Percentiles rank a stretch among this genome's conserved stretches.
phyloP scores from a whole-genome alignment of 768 basidiomycete species.

The Russula griseocarnosa region DNA sequence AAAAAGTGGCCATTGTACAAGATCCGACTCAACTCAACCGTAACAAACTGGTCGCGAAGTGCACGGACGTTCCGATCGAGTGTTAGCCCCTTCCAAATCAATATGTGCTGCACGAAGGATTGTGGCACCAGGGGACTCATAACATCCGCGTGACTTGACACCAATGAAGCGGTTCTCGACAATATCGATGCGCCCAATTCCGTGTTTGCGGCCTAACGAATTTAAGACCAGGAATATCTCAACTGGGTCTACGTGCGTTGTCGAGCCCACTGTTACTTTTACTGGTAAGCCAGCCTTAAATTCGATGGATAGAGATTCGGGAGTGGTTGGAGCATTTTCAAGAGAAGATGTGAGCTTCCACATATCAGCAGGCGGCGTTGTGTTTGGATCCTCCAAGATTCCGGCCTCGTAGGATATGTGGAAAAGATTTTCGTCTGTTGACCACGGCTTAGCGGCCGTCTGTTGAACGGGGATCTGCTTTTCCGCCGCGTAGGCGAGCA shows the following conservation, averaged over 20 bases:
- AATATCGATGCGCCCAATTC: constrained; percentile 95
- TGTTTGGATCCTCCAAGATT: constrained; percentile 95
- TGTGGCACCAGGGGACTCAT: constrained; percentile 95
- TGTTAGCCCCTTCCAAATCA: constrained; percentile 97
- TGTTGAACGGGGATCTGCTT: constrained; percentile 91
- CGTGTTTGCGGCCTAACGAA: constrained; percentile 88
- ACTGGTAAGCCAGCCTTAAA: constrained; percentile 85
- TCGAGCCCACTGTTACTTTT: constrained; percentile 58
- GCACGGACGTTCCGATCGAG: constrained; percentile 95
- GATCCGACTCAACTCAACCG: constrained; percentile 82
- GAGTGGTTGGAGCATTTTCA: constrained; percentile 71
- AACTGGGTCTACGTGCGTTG: constrained; percentile 83
- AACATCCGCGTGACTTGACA: constrained; percentile 99
- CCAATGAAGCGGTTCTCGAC: constrained; percentile 99
- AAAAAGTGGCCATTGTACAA: constrained; percentile 99
- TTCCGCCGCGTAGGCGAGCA: constrained; percentile 83
- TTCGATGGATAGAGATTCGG: constrained; percentile 80
- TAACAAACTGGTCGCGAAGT: constrained; percentile 92
- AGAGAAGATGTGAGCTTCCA: constrained; percentile 93
- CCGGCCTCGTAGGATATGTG: constrained; percentile 99
- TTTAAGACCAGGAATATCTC: constrained; percentile 93
- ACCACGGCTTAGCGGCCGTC: constrained; percentile 97
- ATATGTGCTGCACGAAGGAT: constrained; percentile 94
- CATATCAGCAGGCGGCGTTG: constrained; percentile 93
- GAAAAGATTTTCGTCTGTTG: constrained; percentile 98